phyloP scores from a whole-genome alignment of 1,284 basidiomycete species.

The Afroboletus lepidellus region DNA sequence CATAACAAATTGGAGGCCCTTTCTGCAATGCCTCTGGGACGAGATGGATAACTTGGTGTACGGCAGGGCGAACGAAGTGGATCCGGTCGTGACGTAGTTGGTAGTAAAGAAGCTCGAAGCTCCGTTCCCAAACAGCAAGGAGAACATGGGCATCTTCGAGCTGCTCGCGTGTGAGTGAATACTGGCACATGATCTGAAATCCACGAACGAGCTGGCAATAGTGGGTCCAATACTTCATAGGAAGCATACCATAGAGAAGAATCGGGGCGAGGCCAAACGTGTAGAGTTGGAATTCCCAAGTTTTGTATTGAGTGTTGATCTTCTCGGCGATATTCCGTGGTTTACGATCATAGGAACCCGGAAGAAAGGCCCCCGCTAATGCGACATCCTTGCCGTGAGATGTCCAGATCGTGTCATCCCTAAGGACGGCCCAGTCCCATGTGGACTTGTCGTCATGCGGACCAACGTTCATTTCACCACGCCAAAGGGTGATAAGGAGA shows the following conservation, averaged over 20 bases:
- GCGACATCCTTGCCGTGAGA: neutral
- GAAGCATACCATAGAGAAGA: no score
- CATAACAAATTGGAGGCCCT: neutral
- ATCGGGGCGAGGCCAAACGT: neutral
- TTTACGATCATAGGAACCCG: neutral
- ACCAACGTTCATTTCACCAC: accelerated
- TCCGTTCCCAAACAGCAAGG: neutral
- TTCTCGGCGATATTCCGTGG: no score
- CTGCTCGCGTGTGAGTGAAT: no score
- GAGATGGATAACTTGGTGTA: neutral
- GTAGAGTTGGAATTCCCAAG: slow-evolving; percentile 3
- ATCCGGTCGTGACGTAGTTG: neutral
- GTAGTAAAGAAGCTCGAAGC: neutral
- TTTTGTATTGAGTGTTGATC: no score
- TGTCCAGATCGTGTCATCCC: neutral
- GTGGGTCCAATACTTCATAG: neutral
- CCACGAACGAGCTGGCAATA: neutral
- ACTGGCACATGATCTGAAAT: no score
- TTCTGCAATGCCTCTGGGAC: neutral
- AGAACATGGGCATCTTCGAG: neutral
- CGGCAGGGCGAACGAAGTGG: neutral
- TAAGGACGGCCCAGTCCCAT: slow-evolving; percentile 4
- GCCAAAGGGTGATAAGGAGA: neutral
- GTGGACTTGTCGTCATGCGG: neutral
- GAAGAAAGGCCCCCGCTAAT: neutral